These are phyloP conservation scores for Favolaschia claudopus DNA, from an alignment of 768 basidiomycete genomes.

Conservation along the genomic window DNA sequence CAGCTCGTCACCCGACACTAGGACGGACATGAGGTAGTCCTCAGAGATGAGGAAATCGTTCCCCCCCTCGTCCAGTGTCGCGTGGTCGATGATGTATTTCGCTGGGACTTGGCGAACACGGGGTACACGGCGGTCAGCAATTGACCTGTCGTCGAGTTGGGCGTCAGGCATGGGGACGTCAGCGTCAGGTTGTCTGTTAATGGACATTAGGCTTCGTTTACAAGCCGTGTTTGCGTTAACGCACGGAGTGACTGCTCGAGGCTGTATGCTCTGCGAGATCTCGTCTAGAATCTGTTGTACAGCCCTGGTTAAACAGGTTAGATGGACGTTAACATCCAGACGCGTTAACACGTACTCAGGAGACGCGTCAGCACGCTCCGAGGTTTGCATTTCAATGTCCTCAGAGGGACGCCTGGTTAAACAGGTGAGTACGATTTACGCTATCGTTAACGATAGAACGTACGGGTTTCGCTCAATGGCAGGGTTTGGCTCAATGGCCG, in stretches of 20 bases:
- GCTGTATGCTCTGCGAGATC: no score
- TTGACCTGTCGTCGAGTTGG: slow-evolving; percentile 1
- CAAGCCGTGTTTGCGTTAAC: no score
- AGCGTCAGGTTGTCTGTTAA: not conserved
- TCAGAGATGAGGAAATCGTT: no score
- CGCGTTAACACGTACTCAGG: not conserved
- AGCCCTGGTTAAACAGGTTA: no score
- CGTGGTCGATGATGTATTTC: not conserved
- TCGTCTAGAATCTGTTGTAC: no score
- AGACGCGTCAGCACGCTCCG: slow-evolving; percentile 1
- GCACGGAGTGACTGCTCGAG: no score
- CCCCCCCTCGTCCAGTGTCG: slow-evolving; percentile 15
- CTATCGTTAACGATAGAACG: not conserved
- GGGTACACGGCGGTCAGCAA: not conserved
- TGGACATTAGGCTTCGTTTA: not conserved
- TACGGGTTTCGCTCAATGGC: slow-evolving; percentile 12
- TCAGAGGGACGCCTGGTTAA: slow-evolving; percentile 5
- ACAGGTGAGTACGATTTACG: slow-evolving; percentile 1
- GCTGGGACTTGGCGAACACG: not conserved
- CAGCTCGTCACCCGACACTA: slow-evolving; percentile 10
- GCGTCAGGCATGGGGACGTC: slow-evolving; percentile 1
- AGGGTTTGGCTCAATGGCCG: not conserved
- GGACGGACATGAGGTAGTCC: slow-evolving; percentile 6
- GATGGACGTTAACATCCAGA: no score
- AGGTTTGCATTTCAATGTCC: not conserved